Conservation (phyloP, 2,329 filamentous ascomycete genomes). For the Beauveria asiatica region DNA sequence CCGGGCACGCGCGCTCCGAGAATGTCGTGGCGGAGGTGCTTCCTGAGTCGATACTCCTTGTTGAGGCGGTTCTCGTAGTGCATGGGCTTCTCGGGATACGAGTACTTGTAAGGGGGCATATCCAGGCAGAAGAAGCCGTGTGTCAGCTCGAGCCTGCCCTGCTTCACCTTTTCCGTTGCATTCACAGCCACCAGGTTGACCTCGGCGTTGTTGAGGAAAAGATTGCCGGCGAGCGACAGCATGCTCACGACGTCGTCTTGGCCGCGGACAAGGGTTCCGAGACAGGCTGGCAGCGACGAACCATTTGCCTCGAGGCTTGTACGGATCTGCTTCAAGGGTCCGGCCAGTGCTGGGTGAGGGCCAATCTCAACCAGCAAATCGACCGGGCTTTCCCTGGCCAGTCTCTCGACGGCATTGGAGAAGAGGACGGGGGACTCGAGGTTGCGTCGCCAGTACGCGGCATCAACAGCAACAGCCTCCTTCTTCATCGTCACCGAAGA, state of each 20-base stretch:
- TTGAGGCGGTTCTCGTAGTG: conserved; percentile 20
- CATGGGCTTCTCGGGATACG: conserved; percentile 23
- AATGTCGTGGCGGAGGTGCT: conserved; percentile 19
- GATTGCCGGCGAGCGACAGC: conserved; percentile 17
- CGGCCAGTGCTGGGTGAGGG: conserved; percentile 19
- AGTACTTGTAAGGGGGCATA: conserved; percentile 19
- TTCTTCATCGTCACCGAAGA: conserved; percentile 13
- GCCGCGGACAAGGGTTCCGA: conserved; percentile 19
- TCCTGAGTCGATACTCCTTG: conserved; percentile 16
- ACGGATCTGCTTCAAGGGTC: conserved; percentile 16
- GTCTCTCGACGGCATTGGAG: conserved; percentile 15
- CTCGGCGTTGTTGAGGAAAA: conserved; percentile 21
- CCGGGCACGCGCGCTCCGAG: conserved; percentile 17
- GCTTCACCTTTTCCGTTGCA: neutral
- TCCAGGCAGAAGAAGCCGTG: conserved; percentile 14
- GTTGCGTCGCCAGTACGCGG: conserved; percentile 20
- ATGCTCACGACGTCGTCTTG: conserved; percentile 18
- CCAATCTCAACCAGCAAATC: conserved; percentile 17
- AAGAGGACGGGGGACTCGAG: conserved; percentile 18
- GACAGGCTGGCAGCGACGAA: conserved; percentile 16
- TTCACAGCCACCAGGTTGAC: conserved; percentile 22
- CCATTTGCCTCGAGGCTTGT: conserved; percentile 18
- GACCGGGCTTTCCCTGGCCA: too few relatives aligned
- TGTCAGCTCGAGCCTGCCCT: neutral
- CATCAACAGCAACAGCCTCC: neutral